Conservation (phyloP, 352 stramenopile genomes). For the Peronospora belbahrii region DNA sequence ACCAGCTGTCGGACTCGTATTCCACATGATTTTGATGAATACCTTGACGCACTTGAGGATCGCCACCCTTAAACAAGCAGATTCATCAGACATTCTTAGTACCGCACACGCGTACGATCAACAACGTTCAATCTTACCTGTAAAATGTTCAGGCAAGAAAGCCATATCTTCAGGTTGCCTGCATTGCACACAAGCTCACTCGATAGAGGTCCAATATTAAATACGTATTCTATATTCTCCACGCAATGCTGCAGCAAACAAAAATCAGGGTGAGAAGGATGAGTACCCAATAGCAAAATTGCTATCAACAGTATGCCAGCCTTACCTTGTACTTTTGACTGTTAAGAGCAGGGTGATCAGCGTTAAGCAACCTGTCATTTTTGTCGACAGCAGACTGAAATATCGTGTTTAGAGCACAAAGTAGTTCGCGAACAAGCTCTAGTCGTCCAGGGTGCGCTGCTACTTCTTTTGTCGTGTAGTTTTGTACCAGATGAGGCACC, state of each 20-base stretch:
- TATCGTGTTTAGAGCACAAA: constrained; percentile 53
- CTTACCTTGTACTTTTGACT: constrained; percentile 86
- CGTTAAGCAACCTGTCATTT: constrained; percentile 38
- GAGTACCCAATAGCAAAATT: not conserved
- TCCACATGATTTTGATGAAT: constrained; percentile 76
- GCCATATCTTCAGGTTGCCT: constrained; percentile 63
- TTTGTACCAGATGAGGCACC: constrained; percentile 68
- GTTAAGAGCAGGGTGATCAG: constrained; percentile 67
- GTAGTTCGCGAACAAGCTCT: constrained; percentile 57
- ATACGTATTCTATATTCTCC: constrained; percentile 83
- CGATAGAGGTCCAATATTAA: constrained; percentile 69
- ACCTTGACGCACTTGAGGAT: constrained; percentile 60
- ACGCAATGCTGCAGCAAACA: constrained; percentile 56
- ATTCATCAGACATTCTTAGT: constrained; percentile 6
- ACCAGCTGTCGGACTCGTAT: constrained; percentile 84
- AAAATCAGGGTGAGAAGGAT: not conserved
- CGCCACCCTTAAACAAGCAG: constrained; percentile 46
- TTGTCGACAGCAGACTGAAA: constrained; percentile 47
- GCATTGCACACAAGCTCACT: constrained; percentile 70
- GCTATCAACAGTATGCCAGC: not conserved
- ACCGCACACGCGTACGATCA: not conserved
- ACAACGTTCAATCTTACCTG: constrained; percentile 31
- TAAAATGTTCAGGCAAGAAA: constrained; percentile 56
- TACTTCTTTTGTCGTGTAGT: constrained; percentile 61
- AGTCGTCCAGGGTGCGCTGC: constrained; percentile 37